These are phyloP conservation scores for Malus orientalis DNA, from an alignment of 306 rosid species.

Conservation along the genomic window DNA sequence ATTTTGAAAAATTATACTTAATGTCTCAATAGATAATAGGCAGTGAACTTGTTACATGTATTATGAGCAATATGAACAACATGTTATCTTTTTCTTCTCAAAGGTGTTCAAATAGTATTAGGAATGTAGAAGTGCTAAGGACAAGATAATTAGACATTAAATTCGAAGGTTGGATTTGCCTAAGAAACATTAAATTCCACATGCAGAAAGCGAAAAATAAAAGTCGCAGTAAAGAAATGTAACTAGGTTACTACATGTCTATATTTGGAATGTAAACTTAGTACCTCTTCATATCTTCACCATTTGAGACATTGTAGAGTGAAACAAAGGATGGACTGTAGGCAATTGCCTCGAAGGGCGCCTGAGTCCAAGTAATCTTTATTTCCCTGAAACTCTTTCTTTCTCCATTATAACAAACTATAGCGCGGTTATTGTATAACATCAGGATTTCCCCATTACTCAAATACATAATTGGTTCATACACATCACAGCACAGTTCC, in stretches of 20 bases:
- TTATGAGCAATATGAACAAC: neutral
- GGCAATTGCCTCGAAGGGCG: neutral
- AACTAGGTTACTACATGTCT: neutral
- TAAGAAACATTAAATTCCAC: neutral
- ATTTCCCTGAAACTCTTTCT: neutral
- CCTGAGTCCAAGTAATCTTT: neutral
- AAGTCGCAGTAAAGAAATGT: neutral
- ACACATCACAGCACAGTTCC: neutral
- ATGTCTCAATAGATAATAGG: neutral
- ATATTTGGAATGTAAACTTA: neutral
- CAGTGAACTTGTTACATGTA: neutral
- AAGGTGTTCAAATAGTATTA: neutral
- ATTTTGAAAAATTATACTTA: neutral
- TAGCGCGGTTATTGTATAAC: neutral
- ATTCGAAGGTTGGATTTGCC: neutral
- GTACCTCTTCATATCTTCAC: constrained; percentile 1
- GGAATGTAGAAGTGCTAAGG: neutral
- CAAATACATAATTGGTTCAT: neutral
- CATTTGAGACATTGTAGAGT: neutral
- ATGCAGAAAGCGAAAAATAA: neutral
- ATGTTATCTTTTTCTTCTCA: neutral
- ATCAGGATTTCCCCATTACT: constrained; percentile 4
- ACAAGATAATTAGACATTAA: neutral
- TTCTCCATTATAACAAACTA: neutral
- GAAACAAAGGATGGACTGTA: constrained; percentile 9